phyloP scores from a whole-genome alignment of 2,329 filamentous ascomycete genomes.

The Didymella sp. region DNA sequence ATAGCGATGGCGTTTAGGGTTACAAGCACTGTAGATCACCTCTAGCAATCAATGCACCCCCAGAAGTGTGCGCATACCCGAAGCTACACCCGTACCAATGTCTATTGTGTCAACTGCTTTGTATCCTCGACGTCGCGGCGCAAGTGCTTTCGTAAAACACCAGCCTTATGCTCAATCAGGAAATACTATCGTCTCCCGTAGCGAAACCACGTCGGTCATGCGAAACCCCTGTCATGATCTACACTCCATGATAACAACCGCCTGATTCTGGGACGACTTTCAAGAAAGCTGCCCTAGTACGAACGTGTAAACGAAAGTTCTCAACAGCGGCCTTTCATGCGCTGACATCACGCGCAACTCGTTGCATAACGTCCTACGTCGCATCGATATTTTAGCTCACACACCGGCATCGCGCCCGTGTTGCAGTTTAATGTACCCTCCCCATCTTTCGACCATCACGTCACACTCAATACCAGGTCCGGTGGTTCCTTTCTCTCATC shows the following conservation, averaged over 20 bases:
- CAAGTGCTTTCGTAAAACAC: background rate
- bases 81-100: background rate
- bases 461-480: background rate
- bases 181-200: conserved; percentile 5
- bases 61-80: background rate
- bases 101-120: background rate
- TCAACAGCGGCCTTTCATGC: background rate
- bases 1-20: conserved; percentile 43
- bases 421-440: background rate
- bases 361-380: background rate
- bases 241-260: conserved; percentile 9
- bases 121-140: background rate
- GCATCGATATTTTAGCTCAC: background rate
- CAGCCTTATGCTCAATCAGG: conserved; percentile 4
- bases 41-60: background rate
- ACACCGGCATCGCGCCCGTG: background rate
- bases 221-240: conserved; percentile 6
- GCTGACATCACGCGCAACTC: background rate
- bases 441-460: background rate
- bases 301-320: background rate
- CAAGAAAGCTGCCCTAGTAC: conserved; percentile 4
- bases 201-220: conserved; percentile 10
- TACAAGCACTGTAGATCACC: background rate
- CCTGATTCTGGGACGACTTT: conserved; percentile 10
- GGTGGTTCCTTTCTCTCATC: conserved; percentile 5